Evolutionary conservation across 306 rosid species (phyloP).

Genomic region (Bauhinia variegata): DNA sequence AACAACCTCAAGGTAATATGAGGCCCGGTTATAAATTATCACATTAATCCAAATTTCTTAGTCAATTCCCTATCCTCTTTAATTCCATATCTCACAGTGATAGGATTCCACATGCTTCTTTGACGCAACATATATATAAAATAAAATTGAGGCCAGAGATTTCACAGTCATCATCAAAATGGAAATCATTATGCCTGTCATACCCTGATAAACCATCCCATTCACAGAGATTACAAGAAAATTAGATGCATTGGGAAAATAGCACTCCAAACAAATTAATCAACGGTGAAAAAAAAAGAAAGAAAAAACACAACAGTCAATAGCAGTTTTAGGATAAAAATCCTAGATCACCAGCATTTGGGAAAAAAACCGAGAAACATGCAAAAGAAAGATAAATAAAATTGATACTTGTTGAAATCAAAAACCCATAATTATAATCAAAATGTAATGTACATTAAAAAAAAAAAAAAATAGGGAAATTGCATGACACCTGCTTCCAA

Average conservation of each 20-base stretch:
- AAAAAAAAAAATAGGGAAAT: not conserved
- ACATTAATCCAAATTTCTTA: conserved; percentile 7
- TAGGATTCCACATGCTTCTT: conserved; percentile 17
- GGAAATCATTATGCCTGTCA: not conserved
- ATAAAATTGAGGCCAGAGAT: conserved; percentile 27
- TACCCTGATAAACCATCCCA: conserved; percentile 12
- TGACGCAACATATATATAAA: conserved; percentile 29
- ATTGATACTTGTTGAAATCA: not conserved
- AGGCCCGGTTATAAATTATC: not conserved
- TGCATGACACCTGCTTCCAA: conserved; percentile 77
- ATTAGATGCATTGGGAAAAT: not conserved
- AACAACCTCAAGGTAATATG: not conserved
- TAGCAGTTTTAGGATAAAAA: conserved; percentile 12
- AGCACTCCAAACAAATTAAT: not conserved
- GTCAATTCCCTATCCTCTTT: conserved; percentile 9
- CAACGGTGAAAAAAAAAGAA: conserved; percentile 1
- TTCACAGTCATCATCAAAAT: conserved; percentile 15
- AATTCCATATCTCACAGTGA: conserved; percentile 19
- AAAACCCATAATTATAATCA: not conserved
- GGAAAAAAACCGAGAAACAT: conserved; percentile 4
- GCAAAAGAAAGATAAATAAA: not conserved
- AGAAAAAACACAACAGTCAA: not conserved
- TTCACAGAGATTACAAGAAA: not conserved
- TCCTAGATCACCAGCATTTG: conserved; percentile 16
- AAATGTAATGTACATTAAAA: not conserved